A percentile compares a stretch with the other conserved stretches of the same genome.
Evolutionary conservation across 2,329 filamentous ascomycete genomes (phyloP).

Genomic region (Fonsecaea pugnacius): DNA sequence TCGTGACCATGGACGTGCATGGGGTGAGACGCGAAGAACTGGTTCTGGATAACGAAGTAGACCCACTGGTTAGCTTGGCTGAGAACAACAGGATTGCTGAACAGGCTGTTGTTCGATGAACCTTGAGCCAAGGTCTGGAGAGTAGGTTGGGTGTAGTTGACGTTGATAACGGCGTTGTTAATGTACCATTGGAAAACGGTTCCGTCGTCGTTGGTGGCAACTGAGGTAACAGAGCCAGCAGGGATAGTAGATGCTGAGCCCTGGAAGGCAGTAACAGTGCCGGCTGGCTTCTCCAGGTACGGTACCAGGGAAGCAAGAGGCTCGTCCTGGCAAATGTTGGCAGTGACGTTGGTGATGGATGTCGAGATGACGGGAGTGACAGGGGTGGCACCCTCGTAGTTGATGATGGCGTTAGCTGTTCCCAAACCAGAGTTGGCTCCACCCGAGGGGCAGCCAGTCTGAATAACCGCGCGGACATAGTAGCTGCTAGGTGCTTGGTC

Average conservation of each 20-base stretch:
- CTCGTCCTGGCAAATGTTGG: slow-evolving; percentile 39
- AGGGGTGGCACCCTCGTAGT: slow-evolving; percentile 38
- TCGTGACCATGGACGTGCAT: slow-evolving; percentile 76
- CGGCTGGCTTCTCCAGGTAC: slow-evolving; percentile 35
- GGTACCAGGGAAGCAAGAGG: slow-evolving; percentile 38
- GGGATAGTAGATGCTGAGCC: slow-evolving; percentile 36
- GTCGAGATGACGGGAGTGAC: slow-evolving; percentile 25
- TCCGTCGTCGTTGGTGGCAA: slow-evolving; percentile 34
- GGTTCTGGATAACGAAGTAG: slow-evolving; percentile 38
- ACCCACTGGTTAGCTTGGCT: slow-evolving; percentile 32
- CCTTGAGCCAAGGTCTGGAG: slow-evolving; percentile 31
- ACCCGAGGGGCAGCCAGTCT: slow-evolving; percentile 33
- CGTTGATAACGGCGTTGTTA: slow-evolving; percentile 42
- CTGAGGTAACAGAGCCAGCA: slow-evolving; percentile 33
- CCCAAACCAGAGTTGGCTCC: slow-evolving; percentile 34
- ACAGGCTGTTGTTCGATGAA: slow-evolving; percentile 20
- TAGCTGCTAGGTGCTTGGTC: slow-evolving; percentile 31
- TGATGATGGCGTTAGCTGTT: slow-evolving; percentile 37
- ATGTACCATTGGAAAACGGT: slow-evolving; percentile 44
- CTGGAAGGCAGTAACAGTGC: slow-evolving; percentile 36
- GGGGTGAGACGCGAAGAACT: slow-evolving; percentile 54
- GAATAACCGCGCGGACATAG: slow-evolving; percentile 36
- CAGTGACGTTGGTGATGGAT: slow-evolving; percentile 30
- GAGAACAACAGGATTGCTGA: slow-evolving; percentile 33
- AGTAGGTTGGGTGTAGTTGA: slow-evolving; percentile 42